Percentiles rank a stretch among this genome's conserved stretches.
Evolutionary conservation across 2,329 filamentous ascomycete species (phyloP).

Genomic region (Aspergillus persii): DNA sequence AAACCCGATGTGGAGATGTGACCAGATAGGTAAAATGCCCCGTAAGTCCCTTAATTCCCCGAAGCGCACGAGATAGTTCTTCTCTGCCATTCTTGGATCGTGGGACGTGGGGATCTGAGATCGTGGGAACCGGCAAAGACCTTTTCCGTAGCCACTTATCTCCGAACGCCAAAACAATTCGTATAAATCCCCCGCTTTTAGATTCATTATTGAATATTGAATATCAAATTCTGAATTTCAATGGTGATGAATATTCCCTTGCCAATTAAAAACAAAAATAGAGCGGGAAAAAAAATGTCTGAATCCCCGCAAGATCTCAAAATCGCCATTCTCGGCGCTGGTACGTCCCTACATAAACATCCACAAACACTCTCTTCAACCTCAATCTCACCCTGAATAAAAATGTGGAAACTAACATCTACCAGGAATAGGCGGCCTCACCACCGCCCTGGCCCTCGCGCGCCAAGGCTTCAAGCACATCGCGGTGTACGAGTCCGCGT

Average conservation of each 20-base stretch:
- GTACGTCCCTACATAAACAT: conserved; percentile 1
- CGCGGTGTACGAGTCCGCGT: conserved; percentile 70
- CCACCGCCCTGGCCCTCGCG: conserved; percentile 68
- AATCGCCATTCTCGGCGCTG: conserved; percentile 51
- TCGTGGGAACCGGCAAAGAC: not conserved
- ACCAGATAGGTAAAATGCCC: too few species aligned
- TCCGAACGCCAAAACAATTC: not conserved
- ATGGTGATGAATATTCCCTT: too few species aligned
- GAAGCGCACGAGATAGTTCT: too few species aligned
- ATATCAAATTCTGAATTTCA: too few species aligned
- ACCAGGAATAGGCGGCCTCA: conserved; percentile 70
- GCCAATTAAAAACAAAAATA: not conserved
- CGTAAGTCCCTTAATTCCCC: too few species aligned
- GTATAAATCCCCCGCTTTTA: too few species aligned
- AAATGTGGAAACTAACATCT: not conserved
- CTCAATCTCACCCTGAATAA: not conserved
- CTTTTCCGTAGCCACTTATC: not conserved
- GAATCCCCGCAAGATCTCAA: conserved; percentile 31
- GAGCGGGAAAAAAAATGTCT: not conserved
- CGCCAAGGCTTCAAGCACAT: conserved; percentile 73
- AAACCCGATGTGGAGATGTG: not conserved
- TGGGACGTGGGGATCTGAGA: not conserved
- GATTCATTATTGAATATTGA: too few species aligned
- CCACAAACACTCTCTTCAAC: not conserved
- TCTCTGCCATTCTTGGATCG: too few species aligned